These are phyloP conservation scores for Chlamydomonas applanata DNA, from an alignment of 139 green algal genomes.

Conservation along the genomic window DNA sequence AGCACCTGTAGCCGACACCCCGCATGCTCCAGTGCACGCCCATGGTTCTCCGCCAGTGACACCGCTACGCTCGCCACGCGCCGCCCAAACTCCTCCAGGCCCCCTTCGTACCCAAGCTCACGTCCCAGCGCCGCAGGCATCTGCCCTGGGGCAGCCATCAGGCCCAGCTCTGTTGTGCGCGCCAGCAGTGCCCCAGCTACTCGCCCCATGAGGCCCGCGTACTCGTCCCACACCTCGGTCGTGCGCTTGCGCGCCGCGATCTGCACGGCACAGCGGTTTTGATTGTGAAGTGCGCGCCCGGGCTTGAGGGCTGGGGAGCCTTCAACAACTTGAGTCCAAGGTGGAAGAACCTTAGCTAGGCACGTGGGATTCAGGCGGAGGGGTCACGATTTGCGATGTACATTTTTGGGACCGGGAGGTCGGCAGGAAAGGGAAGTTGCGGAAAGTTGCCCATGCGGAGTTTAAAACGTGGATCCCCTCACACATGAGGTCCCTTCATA, in stretches of 20 bases:
- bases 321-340: no score
- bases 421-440: no score
- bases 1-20: slow-evolving; percentile 29
- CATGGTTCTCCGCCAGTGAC: slow-evolving; percentile 52
- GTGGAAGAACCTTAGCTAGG: background rate
- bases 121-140: slow-evolving; percentile 21
- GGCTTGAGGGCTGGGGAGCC: background rate
- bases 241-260: slow-evolving; percentile 42
- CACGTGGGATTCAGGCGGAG: no score
- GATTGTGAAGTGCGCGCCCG: background rate
- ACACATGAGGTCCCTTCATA: no score
- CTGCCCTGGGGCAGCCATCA: slow-evolving; percentile 37
- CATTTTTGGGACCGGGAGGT: no score
- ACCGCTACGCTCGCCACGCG: slow-evolving; percentile 61
- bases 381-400: no score
- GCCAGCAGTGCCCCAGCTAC: slow-evolving; percentile 41
- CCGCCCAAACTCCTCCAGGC: slow-evolving; percentile 62
- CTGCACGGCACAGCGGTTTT: slow-evolving; percentile 26
- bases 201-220: slow-evolving; percentile 49
- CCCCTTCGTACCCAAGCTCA: slow-evolving; percentile 60
- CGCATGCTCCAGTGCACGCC: slow-evolving; percentile 22
- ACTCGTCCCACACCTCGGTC: slow-evolving; percentile 51
- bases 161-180: slow-evolving; percentile 29
- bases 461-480: no score
- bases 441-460: no score